Percentiles rank a stretch among this genome's conserved stretches.
phyloP scores from a whole-genome alignment of 1,284 basidiomycete species.

The Kwoniella shivajii region DNA sequence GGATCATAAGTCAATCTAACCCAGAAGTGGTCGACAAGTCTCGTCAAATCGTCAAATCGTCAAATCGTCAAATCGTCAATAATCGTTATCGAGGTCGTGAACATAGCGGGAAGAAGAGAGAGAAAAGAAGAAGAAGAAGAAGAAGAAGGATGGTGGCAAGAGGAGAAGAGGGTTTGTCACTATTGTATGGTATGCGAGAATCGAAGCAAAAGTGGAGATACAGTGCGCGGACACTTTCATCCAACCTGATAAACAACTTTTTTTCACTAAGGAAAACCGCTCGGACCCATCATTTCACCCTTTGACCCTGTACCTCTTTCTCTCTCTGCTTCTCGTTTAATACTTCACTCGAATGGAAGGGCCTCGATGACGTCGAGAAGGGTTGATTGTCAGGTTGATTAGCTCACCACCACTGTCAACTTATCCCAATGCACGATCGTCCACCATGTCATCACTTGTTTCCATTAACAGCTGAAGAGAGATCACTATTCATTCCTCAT shows the following conservation, averaged over 20 bases:
- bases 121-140: neutral
- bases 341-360: neutral
- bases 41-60: slow-evolving; percentile 6
- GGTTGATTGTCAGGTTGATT: neutral
- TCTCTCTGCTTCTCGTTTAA: neutral
- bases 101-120: neutral
- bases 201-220: neutral
- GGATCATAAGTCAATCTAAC: neutral
- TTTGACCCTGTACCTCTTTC: neutral
- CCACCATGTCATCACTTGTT: no score
- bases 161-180: neutral
- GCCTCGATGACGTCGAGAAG: neutral
- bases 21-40: slow-evolving; percentile 1
- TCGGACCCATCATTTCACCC: neutral
- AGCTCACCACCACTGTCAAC: no score
- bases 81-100: slow-evolving; percentile 2
- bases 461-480: no score
- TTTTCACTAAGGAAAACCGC: no score
- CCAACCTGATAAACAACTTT: neutral
- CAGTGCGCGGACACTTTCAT: slow-evolving; percentile 4
- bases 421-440: neutral
- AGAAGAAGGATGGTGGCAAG: neutral
- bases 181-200: neutral
- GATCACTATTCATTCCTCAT: no score
- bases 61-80: slow-evolving; percentile 1